Conservation (phyloP, 2,329 filamentous ascomycete genomes). For the Podosphaera aphanis region DNA sequence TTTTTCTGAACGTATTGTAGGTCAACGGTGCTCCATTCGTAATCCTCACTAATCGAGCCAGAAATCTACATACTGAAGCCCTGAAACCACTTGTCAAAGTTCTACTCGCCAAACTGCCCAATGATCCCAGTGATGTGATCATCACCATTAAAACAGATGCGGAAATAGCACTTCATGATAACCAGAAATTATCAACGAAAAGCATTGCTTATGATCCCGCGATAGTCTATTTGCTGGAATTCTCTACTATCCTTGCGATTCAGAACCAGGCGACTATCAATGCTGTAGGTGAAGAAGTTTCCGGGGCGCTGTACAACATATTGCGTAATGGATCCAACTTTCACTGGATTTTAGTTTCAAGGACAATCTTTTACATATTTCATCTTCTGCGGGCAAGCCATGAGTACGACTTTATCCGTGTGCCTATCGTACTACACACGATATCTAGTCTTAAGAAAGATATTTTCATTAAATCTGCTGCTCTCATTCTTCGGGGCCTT, state of each 20-base stretch:
- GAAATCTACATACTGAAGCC: conserved; percentile 34
- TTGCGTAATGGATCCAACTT: conserved; percentile 57
- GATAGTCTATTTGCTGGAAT: conserved; percentile 73
- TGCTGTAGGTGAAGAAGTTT: conserved; percentile 53
- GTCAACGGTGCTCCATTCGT: conserved; percentile 13
- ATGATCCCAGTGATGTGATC: conserved; percentile 57
- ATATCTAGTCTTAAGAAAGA: conserved; percentile 73
- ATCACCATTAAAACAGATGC: conserved; percentile 80
- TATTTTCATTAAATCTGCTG: conserved; percentile 49
- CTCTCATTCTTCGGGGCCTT: conserved; percentile 56
- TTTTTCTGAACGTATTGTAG: conserved; percentile 65
- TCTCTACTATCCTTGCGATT: conserved; percentile 62
- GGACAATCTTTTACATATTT: conserved; percentile 70
- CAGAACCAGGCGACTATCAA: conserved; percentile 51
- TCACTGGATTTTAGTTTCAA: conserved; percentile 63
- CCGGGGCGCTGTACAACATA: conserved; percentile 57
- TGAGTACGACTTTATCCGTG: conserved; percentile 74
- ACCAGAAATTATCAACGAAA: conserved; percentile 28
- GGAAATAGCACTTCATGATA: conserved; percentile 36
- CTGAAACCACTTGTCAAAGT: conserved; percentile 43
- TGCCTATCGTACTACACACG: conserved; percentile 73
- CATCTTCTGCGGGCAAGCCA: conserved; percentile 64
- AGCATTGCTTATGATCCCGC: conserved; percentile 59
- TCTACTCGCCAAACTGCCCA: conserved; percentile 64
- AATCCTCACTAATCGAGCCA: conserved; percentile 15